Evolutionary conservation across 2,329 filamentous ascomycete species (phyloP).

Genomic region (Exserohilum turcica): DNA sequence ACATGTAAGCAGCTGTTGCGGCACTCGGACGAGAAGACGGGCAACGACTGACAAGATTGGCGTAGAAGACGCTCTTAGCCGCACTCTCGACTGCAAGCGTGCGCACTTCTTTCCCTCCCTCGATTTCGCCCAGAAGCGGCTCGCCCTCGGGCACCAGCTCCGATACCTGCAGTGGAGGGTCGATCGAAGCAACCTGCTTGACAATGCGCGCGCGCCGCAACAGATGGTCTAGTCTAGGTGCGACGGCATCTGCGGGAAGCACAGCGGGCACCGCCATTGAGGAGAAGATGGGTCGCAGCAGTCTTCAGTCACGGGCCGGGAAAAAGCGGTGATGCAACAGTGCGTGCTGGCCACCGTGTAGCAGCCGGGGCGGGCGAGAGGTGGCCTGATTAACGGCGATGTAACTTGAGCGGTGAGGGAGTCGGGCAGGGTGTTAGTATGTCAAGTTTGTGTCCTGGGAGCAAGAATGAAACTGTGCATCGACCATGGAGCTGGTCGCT

Average conservation of each 20-base stretch:
- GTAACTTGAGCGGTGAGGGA: not conserved
- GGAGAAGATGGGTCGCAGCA: not conserved
- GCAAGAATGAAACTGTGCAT: constrained; percentile 5
- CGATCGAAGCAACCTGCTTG: constrained; percentile 50
- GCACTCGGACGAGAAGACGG: too few species aligned
- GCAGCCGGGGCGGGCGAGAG: not conserved
- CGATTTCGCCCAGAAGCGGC: constrained; percentile 31
- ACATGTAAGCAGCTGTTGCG: constrained; percentile 17
- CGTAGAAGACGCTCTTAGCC: constrained; percentile 78
- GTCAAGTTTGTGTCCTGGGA: not conserved
- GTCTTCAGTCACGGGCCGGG: constrained; percentile 11
- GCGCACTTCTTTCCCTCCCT: constrained; percentile 55
- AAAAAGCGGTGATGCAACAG: not conserved
- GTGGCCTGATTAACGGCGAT: not conserved
- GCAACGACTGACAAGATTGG: constrained; percentile 67
- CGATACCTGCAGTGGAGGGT: constrained; percentile 52
- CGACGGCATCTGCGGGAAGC: constrained; percentile 34
- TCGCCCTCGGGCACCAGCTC: constrained; percentile 44
- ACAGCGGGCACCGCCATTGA: constrained; percentile 37
- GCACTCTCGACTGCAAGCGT: constrained; percentile 82
- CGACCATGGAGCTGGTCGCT: constrained; percentile 13
- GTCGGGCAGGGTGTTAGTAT: not conserved
- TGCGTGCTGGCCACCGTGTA: not conserved
- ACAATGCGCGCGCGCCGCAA: constrained; percentile 48
- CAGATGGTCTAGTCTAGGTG: constrained; percentile 46